These are phyloP conservation scores for Jatropha podagrica DNA, from an alignment of 441 rosid genomes.

Conservation along the genomic window DNA sequence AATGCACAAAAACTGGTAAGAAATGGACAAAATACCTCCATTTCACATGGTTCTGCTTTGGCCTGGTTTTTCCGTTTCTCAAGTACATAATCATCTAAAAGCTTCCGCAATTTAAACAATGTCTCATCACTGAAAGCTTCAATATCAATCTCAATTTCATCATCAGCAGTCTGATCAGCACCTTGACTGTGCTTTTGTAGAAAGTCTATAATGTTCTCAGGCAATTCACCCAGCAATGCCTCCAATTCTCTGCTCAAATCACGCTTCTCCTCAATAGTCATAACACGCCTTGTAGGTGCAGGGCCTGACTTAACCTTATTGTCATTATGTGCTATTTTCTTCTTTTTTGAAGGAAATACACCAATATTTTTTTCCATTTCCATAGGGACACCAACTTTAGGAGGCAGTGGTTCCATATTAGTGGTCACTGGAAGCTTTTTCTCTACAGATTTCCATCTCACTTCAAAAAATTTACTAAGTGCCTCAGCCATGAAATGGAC, in stretches of 20 bases:
- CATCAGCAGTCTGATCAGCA: slow-evolving; percentile 59
- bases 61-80: slow-evolving; percentile 49
- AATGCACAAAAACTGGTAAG: not conserved
- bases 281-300: slow-evolving; percentile 43
- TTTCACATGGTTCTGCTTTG: slow-evolving; percentile 65
- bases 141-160: slow-evolving; percentile 89
- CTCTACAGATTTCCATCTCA: slow-evolving; percentile 77
- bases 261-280: slow-evolving; percentile 67
- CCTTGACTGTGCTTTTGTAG: slow-evolving; percentile 60
- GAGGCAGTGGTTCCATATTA: slow-evolving; percentile 32
- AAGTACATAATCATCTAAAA: slow-evolving; percentile 63
- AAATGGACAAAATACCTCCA: slow-evolving; percentile 49
- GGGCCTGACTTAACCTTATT: slow-evolving; percentile 39
- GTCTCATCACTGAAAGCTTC: slow-evolving; percentile 65
- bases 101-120: slow-evolving; percentile 63
- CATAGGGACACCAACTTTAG: slow-evolving; percentile 29
- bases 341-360: slow-evolving; percentile 40
- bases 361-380: slow-evolving; percentile 36
- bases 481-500: slow-evolving; percentile 70
- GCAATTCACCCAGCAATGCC: slow-evolving; percentile 61
- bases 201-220: slow-evolving; percentile 65
- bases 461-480: slow-evolving; percentile 65
- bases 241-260: slow-evolving; percentile 64
- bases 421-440: slow-evolving; percentile 52
- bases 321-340: slow-evolving; percentile 36